A percentile compares a stretch with the other conserved stretches of the same genome.
Evolutionary conservation across 2,329 filamentous ascomycete genomes (phyloP).

Genomic region (Calonectria honghensis): DNA sequence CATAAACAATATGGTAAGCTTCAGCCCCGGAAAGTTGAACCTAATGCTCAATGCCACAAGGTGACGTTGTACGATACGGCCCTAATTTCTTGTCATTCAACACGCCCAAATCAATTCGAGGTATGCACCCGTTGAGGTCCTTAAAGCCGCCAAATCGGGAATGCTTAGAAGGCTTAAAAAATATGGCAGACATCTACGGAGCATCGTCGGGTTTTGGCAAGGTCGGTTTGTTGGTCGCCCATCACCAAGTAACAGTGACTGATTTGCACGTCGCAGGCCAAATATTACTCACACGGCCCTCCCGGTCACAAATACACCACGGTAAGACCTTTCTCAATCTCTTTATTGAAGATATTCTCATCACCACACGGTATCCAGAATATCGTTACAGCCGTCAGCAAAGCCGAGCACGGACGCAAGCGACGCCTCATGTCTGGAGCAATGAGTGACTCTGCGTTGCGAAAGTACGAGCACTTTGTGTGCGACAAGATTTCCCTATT

Average conservation of each 20-base stretch:
- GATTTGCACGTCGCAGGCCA: neutral
- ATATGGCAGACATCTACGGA: neutral
- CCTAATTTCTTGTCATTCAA: slow-evolving; percentile 4
- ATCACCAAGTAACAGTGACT: too few relatives aligned
- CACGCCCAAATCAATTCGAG: neutral
- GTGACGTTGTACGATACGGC: neutral
- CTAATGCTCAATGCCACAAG: too few relatives aligned
- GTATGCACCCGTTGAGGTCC: neutral
- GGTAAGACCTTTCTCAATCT: neutral
- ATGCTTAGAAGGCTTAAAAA: too few relatives aligned
- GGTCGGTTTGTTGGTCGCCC: too few relatives aligned
- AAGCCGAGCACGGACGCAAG: slow-evolving; percentile 4
- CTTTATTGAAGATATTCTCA: too few relatives aligned
- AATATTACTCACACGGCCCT: slow-evolving; percentile 6
- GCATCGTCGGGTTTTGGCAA: slow-evolving; percentile 2
- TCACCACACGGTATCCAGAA: neutral
- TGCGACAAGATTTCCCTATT: neutral
- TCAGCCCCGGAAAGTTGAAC: too few relatives aligned
- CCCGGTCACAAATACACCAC: neutral
- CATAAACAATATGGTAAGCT: slow-evolving; percentile 5
- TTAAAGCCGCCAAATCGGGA: too few relatives aligned
- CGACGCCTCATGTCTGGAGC: slow-evolving; percentile 1
- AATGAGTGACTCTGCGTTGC: neutral
- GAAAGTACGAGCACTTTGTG: neutral
- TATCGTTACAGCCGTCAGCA: neutral